Conservation (phyloP, 805 yeast species). For the Pichia californica region DNA sequence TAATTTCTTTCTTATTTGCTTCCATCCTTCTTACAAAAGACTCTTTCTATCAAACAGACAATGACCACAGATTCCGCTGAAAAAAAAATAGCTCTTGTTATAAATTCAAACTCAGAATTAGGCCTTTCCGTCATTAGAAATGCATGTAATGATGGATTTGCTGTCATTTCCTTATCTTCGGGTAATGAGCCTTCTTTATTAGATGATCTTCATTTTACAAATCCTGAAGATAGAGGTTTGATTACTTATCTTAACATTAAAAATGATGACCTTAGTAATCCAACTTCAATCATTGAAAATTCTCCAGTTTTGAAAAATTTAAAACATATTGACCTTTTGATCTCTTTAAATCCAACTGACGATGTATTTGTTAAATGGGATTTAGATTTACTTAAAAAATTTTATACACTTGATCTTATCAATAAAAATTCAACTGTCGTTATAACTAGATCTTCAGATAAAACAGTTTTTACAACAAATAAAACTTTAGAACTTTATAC, state of each 20-base stretch:
- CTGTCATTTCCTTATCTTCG: background rate
- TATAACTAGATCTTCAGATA: constrained; percentile 1
- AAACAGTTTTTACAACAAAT: constrained; percentile 3
- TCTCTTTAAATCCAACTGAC: constrained; percentile 8
- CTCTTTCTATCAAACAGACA: no score
- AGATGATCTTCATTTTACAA: background rate
- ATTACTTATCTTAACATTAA: background rate
- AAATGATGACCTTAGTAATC: background rate
- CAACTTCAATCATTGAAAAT: background rate
- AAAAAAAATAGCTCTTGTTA: constrained; percentile 1
- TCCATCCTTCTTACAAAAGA: no score
- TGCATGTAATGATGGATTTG: background rate
- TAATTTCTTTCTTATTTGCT: no score
- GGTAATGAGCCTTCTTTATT: background rate
- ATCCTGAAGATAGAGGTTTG: constrained; percentile 7
- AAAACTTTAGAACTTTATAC: background rate
- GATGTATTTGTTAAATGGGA: constrained; percentile 8
- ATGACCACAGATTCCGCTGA: no score
- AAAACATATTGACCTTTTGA: background rate
- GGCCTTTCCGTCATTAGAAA: constrained; percentile 2
- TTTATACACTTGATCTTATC: background rate
- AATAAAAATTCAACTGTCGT: constrained; percentile 2
- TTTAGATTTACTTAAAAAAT: constrained; percentile 2
- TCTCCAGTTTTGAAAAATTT: background rate
- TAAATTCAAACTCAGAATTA: constrained; percentile 1